Conservation (phyloP, 1,284 basidiomycete species). For the Cutaneotrichosporon cutaneum region DNA sequence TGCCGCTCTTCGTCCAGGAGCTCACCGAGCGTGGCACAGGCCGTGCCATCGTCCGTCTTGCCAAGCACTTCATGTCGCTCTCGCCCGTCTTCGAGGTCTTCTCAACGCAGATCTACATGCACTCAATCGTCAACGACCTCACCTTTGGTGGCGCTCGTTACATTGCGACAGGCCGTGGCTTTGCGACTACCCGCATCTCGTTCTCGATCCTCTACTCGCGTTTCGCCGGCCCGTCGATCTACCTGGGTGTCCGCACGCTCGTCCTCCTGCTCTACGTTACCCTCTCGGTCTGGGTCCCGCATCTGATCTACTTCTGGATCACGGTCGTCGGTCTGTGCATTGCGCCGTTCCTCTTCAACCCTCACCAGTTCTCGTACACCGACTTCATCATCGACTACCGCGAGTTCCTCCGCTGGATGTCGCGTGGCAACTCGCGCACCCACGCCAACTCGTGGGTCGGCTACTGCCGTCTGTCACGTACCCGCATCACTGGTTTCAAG, state of each 20-base stretch:
- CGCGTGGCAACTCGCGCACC: slow-evolving; percentile 89
- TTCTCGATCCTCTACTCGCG: slow-evolving; percentile 93
- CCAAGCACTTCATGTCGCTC: slow-evolving; percentile 86
- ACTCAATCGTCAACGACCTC: slow-evolving; percentile 90
- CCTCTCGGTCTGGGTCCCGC: slow-evolving; percentile 80
- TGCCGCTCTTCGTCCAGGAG: slow-evolving; percentile 92
- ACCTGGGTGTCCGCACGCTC: slow-evolving; percentile 86
- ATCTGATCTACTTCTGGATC: slow-evolving; percentile 94
- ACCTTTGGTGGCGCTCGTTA: slow-evolving; percentile 94
- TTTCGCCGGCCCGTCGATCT: slow-evolving; percentile 94
- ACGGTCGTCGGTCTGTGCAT: slow-evolving; percentile 82
- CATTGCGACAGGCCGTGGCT: slow-evolving; percentile 98
- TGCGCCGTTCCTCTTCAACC: slow-evolving; percentile 94
- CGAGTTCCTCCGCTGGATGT: slow-evolving; percentile 97
- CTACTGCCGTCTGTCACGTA: slow-evolving; percentile 89
- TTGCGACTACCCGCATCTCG: slow-evolving; percentile 87
- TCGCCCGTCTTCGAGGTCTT: slow-evolving; percentile 97
- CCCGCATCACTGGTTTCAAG: slow-evolving; percentile 96
- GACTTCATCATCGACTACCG: slow-evolving; percentile 96
- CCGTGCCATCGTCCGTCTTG: slow-evolving; percentile 80
- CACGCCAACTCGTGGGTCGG: slow-evolving; percentile 98
- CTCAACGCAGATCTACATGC: slow-evolving; percentile 92
- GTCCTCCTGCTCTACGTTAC: slow-evolving; percentile 89
- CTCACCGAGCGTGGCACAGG: slow-evolving; percentile 87
- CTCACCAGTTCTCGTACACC: slow-evolving; percentile 90